Evolutionary conservation across 75 land plant genomes (phyloP).

Genomic region (Sequoia sempervirens): DNA sequence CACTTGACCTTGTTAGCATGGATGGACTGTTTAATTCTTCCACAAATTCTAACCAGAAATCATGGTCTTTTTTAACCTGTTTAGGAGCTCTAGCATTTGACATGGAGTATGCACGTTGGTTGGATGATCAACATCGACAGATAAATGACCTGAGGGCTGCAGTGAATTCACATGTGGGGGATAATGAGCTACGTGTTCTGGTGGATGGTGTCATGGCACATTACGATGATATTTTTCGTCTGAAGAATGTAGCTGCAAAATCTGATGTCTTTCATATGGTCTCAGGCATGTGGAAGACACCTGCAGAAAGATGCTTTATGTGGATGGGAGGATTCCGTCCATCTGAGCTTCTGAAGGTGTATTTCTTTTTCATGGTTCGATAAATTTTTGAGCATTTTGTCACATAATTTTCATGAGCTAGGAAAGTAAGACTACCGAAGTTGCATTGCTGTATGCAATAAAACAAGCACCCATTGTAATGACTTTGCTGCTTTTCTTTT

Average conservation of each 20-base stretch:
- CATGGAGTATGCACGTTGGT: slow-evolving; percentile 75
- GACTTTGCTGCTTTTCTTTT: not conserved
- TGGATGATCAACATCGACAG: slow-evolving; percentile 65
- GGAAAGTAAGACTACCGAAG: not conserved
- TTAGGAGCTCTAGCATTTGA: slow-evolving; percentile 73
- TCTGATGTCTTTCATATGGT: slow-evolving; percentile 84
- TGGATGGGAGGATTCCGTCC: slow-evolving; percentile 91
- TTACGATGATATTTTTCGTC: slow-evolving; percentile 71
- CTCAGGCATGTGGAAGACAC: slow-evolving; percentile 93
- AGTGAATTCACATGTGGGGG: slow-evolving; percentile 69
- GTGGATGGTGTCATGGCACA: slow-evolving; percentile 74
- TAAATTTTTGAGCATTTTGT: not conserved
- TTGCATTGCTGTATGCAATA: not conserved
- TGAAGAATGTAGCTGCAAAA: slow-evolving; percentile 68
- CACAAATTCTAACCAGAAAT: not conserved
- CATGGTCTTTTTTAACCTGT: not conserved
- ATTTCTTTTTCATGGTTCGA: not conserved
- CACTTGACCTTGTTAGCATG: not conserved
- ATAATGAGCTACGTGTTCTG: slow-evolving; percentile 65
- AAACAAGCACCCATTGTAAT: not conserved
- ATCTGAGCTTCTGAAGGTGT: slow-evolving; percentile 87
- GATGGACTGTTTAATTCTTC: not conserved
- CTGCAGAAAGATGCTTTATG: slow-evolving; percentile 86
- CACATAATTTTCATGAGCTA: not conserved
- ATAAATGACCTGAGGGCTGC: slow-evolving; percentile 68